Evolutionary conservation across 169 alveolate species (phyloP).

Genomic region (Cryptosporidium felis): DNA sequence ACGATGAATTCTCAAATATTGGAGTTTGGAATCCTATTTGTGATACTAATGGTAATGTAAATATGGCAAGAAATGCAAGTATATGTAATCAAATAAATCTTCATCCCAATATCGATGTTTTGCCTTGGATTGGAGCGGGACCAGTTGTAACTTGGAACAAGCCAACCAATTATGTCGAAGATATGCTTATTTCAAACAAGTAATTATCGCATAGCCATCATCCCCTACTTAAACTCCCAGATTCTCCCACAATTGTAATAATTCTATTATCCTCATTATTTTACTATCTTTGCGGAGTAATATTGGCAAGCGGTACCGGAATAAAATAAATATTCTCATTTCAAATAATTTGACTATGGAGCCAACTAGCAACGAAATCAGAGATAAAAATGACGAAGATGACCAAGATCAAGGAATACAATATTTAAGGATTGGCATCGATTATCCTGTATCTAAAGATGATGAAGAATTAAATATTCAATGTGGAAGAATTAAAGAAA

Average conservation of each 20-base stretch:
- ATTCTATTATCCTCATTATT: no score
- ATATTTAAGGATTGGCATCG: slow-evolving; percentile 72
- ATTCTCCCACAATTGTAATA: no score
- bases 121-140: slow-evolving; percentile 66
- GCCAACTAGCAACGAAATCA: no score
- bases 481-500: slow-evolving; percentile 73
- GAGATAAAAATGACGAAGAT: neutral
- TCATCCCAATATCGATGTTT: slow-evolving; percentile 26
- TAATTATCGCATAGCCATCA: no score
- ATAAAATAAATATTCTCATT: no score
- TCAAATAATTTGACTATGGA: no score
- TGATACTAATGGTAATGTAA: neutral
- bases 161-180: slow-evolving; percentile 43
- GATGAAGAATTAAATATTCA: slow-evolving; percentile 73
- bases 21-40: slow-evolving; percentile 48
- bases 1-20: slow-evolving; percentile 52
- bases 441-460: slow-evolving; percentile 63
- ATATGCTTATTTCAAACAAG: neutral
- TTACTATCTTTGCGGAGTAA: no score
- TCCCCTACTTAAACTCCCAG: no score
- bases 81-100: slow-evolving; percentile 20
- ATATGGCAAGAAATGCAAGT: neutral
- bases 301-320: no score
- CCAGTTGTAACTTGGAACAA: slow-evolving; percentile 55
- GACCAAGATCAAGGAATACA: neutral